These are phyloP conservation scores for Hericium erinaceus DNA, from an alignment of 768 basidiomycete genomes.

Conservation along the genomic window DNA sequence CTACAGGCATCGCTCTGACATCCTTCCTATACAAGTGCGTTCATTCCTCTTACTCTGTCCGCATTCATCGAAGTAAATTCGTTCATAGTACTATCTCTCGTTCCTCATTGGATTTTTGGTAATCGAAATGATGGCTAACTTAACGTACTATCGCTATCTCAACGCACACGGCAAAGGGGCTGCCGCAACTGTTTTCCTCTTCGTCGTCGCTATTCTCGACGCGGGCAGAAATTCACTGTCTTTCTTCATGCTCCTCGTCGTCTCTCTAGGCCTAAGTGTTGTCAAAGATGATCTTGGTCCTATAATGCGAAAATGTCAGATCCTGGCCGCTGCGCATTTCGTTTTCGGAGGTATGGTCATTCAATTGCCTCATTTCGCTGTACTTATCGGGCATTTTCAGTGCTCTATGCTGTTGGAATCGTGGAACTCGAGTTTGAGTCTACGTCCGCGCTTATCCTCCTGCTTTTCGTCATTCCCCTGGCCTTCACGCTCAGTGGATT, in stretches of 20 bases:
- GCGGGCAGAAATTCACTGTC: slow-evolving; percentile 91
- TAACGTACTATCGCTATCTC: slow-evolving; percentile 92
- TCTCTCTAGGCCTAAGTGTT: slow-evolving; percentile 86
- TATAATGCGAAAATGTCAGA: slow-evolving; percentile 77
- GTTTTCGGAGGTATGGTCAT: slow-evolving; percentile 79
- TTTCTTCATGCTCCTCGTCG: slow-evolving; percentile 91
- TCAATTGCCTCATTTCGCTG: neutral
- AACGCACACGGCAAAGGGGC: slow-evolving; percentile 75
- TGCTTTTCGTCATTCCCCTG: slow-evolving; percentile 89
- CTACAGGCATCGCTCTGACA: slow-evolving; percentile 68
- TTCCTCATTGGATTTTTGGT: slow-evolving; percentile 78
- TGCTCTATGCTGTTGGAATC: slow-evolving; percentile 90
- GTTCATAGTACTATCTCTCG: slow-evolving; percentile 76
- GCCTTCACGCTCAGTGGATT: slow-evolving; percentile 95
- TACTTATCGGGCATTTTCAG: slow-evolving; percentile 26
- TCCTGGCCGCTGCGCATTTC: slow-evolving; percentile 80
- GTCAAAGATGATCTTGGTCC: slow-evolving; percentile 81
- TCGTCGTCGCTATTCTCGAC: slow-evolving; percentile 92
- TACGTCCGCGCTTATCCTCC: slow-evolving; percentile 72
- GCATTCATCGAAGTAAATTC: slow-evolving; percentile 3
- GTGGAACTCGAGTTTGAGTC: slow-evolving; percentile 89
- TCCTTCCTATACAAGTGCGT: slow-evolving; percentile 80
- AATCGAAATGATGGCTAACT: slow-evolving; percentile 91
- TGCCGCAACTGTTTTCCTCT: slow-evolving; percentile 80
- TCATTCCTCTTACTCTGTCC: neutral